phyloP scores from a whole-genome alignment of 306 rosid species.

The Vigna radiata region DNA sequence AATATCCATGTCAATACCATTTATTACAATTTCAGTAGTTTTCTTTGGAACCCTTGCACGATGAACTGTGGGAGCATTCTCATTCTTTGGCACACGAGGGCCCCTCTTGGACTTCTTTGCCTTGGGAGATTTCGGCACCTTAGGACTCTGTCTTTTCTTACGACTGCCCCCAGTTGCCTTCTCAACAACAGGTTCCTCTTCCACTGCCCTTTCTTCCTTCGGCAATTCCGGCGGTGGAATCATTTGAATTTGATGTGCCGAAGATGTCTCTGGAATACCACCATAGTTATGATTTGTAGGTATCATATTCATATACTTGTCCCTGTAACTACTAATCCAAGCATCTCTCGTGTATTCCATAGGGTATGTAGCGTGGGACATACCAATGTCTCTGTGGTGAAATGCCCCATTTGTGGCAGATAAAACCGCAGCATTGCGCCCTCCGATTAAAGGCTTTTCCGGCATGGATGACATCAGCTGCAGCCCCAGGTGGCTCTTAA shows the following conservation, averaged over 20 bases:
- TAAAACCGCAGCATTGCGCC: slow-evolving; percentile 67
- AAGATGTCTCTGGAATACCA: slow-evolving; percentile 69
- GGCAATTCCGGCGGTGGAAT: slow-evolving; percentile 61
- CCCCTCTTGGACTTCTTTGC: slow-evolving; percentile 84
- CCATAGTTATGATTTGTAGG: slow-evolving; percentile 61
- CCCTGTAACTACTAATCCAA: slow-evolving; percentile 75
- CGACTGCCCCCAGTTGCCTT: slow-evolving; percentile 57
- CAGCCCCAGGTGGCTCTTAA: slow-evolving; percentile 81
- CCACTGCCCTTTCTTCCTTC: slow-evolving; percentile 69
- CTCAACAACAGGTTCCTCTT: slow-evolving; percentile 64
- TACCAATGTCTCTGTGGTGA: slow-evolving; percentile 73
- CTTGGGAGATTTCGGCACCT: slow-evolving; percentile 74
- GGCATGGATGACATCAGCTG: slow-evolving; percentile 91
- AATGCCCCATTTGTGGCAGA: slow-evolving; percentile 60
- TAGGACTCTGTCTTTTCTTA: slow-evolving; percentile 76
- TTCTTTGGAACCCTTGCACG: slow-evolving; percentile 76
- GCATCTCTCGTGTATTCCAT: slow-evolving; percentile 76
- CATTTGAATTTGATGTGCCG: slow-evolving; percentile 67
- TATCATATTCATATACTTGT: slow-evolving; percentile 67
- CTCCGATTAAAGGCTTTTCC: slow-evolving; percentile 70
- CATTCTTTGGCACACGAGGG: slow-evolving; percentile 65
- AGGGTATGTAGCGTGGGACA: slow-evolving; percentile 66
- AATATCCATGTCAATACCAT: slow-evolving; percentile 83
- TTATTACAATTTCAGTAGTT: slow-evolving; percentile 82
- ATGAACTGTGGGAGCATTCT: slow-evolving; percentile 62